These are phyloP conservation scores for Gaultheria prostrata DNA, from an alignment of 148 eudicot species.

Conservation along the genomic window DNA sequence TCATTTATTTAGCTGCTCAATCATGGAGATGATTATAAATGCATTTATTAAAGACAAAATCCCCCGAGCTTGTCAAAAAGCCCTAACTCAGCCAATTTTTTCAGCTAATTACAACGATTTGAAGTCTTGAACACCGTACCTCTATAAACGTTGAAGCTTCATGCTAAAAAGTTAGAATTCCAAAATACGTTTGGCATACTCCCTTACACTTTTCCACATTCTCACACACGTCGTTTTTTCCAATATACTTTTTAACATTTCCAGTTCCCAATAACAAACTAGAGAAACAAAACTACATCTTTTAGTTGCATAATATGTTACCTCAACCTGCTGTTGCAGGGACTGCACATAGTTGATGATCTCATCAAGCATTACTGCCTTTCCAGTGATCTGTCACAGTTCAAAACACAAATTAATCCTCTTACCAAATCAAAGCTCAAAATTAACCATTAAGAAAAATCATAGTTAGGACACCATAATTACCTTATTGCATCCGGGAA, in stretches of 20 bases:
- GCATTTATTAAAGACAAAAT: background rate
- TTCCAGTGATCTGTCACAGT: constrained; percentile 71
- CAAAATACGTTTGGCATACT: background rate
- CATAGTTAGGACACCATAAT: background rate
- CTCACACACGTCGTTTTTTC: background rate
- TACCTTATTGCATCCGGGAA: constrained; percentile 97
- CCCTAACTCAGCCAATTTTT: constrained; percentile 2
- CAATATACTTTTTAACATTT: background rate
- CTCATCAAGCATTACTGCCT: constrained; percentile 97
- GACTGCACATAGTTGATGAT: constrained; percentile 96
- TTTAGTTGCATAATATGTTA: constrained; percentile 23
- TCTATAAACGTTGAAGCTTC: background rate
- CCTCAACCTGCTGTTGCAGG: constrained; percentile 98
- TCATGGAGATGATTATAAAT: background rate
- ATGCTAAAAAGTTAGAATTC: background rate
- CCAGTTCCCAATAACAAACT: background rate
- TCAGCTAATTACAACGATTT: background rate
- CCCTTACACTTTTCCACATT: constrained; percentile 5
- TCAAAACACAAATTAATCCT: background rate
- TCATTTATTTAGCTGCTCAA: background rate
- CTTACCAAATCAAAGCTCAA: background rate
- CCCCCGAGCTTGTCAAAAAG: background rate
- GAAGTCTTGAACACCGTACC: background rate
- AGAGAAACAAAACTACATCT: background rate
- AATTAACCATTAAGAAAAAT: background rate